Conservation (phyloP, 257 asterid genomes). For the Forsythia suspensa region DNA sequence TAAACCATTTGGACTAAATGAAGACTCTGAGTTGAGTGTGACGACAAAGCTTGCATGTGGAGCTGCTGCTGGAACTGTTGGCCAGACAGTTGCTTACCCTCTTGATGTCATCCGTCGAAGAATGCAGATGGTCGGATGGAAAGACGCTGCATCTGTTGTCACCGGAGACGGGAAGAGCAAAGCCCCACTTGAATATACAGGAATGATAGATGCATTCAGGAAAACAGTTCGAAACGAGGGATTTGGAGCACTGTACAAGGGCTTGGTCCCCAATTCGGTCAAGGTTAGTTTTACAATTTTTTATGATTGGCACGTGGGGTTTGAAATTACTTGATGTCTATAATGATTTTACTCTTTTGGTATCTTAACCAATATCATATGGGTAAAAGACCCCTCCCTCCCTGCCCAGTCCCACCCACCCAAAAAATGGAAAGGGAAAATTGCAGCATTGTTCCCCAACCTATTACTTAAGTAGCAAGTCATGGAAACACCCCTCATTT, state of each 20-base stretch:
- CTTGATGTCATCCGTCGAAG: conserved; percentile 56
- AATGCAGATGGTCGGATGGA: conserved; percentile 69
- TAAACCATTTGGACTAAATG: conserved; percentile 57
- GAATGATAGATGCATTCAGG: conserved; percentile 55
- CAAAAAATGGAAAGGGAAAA: too few relatives aligned
- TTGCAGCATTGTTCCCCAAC: background rate
- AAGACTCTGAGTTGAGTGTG: conserved; percentile 42
- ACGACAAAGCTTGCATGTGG: conserved; percentile 50
- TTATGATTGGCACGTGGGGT: background rate
- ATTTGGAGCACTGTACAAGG: conserved; percentile 49
- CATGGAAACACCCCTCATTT: background rate
- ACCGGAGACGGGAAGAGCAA: conserved; percentile 47
- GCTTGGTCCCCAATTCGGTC: conserved; percentile 53
- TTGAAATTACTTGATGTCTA: background rate
- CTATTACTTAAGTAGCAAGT: background rate
- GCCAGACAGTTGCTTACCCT: conserved; percentile 54
- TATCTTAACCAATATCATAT: background rate
- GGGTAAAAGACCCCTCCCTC: background rate
- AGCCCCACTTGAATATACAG: conserved; percentile 41
- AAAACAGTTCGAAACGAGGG: conserved; percentile 53
- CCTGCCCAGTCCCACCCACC: background rate
- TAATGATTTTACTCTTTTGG: background rate
- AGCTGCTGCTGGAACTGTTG: conserved; percentile 54
- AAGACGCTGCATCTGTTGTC: conserved; percentile 47
- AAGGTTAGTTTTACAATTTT: conserved; percentile 37